These are phyloP conservation scores for Staphylotrichum tortipilum DNA, from an alignment of 495 filamentous ascomycete genomes.

Conservation along the genomic window DNA sequence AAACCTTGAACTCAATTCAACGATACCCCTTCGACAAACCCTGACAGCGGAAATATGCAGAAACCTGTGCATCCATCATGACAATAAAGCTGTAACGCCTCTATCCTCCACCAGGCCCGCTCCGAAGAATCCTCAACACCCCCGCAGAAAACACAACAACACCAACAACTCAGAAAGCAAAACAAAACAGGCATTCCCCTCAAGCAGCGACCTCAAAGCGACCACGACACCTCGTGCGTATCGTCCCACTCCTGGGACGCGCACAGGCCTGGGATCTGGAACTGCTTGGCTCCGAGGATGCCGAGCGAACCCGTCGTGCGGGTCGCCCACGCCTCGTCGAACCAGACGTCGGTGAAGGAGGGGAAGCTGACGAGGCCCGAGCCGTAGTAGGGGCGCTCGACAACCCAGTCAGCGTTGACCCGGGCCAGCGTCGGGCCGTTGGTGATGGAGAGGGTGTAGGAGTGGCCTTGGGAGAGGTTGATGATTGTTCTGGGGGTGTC, in stretches of 20 bases:
- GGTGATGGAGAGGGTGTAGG: slow-evolving; percentile 8
- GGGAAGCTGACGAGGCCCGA: slow-evolving; percentile 15
- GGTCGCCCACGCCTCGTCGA: slow-evolving; percentile 18
- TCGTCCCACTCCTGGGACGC: slow-evolving; percentile 15
- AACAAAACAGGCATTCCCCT: neutral
- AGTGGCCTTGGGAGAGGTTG: slow-evolving; percentile 13
- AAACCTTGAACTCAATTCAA: too few species aligned
- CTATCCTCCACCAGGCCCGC: too few species aligned
- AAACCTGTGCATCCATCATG: too few species aligned
- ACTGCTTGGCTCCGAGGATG: slow-evolving; percentile 21
- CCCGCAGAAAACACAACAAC: too few species aligned
- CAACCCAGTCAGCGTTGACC: slow-evolving; percentile 24
- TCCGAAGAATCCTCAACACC: too few species aligned
- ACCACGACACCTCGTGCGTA: slow-evolving; percentile 9
- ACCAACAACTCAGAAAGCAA: neutral
- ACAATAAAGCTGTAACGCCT: too few species aligned
- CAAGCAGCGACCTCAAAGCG: too few species aligned
- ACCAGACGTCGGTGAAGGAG: slow-evolving; percentile 22
- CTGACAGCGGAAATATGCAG: too few species aligned
- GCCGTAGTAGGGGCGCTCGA: slow-evolving; percentile 24
- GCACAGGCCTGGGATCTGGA: slow-evolving; percentile 18
- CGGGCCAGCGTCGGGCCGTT: slow-evolving; percentile 16
- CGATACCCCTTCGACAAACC: too few species aligned
- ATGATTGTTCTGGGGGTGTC: neutral
- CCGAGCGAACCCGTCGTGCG: slow-evolving; percentile 6